Evolutionary conservation across 352 stramenopile genomes (phyloP).

Genomic region (Pythium plurisporium): DNA sequence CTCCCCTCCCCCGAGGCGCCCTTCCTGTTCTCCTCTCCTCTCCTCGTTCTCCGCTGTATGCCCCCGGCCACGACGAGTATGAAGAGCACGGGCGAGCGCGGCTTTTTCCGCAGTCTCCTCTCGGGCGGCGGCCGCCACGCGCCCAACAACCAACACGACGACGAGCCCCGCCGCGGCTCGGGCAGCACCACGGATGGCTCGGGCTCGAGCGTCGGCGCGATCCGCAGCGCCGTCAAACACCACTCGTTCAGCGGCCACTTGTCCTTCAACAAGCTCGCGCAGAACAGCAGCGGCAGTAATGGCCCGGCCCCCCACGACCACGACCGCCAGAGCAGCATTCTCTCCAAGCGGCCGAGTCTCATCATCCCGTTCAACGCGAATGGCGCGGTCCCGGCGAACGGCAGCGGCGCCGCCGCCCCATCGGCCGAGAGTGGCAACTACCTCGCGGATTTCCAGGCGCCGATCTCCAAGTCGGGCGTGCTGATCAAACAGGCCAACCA

Average conservation of each 20-base stretch:
- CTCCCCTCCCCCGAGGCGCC: too few species aligned
- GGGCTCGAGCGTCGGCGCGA: conserved; percentile 19
- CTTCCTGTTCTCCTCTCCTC: background rate
- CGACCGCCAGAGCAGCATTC: conserved; percentile 45
- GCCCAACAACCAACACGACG: conserved; percentile 22
- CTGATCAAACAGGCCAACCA: conserved; percentile 87
- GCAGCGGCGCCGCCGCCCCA: conserved; percentile 12
- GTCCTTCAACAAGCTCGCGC: conserved; percentile 46
- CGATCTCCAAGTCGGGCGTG: conserved; percentile 79
- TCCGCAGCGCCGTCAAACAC: conserved; percentile 30
- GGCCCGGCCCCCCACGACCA: conserved; percentile 16
- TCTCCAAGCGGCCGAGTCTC: conserved; percentile 70
- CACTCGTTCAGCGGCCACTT: conserved; percentile 72
- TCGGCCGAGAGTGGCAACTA: conserved; percentile 38
- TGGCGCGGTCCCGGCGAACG: conserved; percentile 21
- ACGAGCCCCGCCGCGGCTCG: conserved; percentile 15
- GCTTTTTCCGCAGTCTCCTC: conserved; percentile 29
- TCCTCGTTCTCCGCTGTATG: background rate
- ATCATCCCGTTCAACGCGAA: conserved; percentile 60
- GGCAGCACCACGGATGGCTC: conserved; percentile 11
- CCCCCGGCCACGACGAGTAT: too few species aligned
- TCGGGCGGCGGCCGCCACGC: conserved; percentile 10
- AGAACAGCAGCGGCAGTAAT: conserved; percentile 17
- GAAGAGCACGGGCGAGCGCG: conserved; percentile 23
- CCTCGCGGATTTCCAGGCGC: conserved; percentile 74